Percentiles rank a stretch among this genome's conserved stretches.
Evolutionary conservation across 768 basidiomycete genomes (phyloP).

Genomic region (Leccinum variicolor): DNA sequence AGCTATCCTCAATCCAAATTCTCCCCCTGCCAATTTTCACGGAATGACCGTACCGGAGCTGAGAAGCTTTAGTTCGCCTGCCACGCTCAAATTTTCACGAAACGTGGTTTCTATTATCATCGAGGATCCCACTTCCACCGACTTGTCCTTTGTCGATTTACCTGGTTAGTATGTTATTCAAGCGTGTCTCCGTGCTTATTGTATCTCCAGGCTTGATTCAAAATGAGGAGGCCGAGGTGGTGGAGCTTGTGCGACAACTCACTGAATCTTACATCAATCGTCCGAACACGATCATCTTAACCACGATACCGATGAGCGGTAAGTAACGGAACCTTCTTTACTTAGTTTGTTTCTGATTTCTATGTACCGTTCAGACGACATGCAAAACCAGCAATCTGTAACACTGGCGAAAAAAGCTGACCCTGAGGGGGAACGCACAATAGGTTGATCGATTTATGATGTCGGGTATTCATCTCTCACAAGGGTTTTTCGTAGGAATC

Average conservation of each 20-base stretch:
- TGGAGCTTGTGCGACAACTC: constrained; percentile 46
- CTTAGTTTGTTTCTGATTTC: not conserved
- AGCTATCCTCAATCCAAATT: constrained; percentile 37
- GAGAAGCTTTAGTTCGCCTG: constrained; percentile 20
- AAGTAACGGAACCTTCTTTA: not conserved
- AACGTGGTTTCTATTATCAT: constrained; percentile 49
- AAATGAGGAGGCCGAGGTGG: constrained; percentile 40
- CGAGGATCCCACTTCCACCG: constrained; percentile 41
- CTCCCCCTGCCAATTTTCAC: constrained; percentile 17
- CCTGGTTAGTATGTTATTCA: constrained; percentile 37
- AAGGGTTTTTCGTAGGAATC: constrained; percentile 41
- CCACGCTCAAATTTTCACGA: constrained; percentile 40
- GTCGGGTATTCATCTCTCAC: not conserved
- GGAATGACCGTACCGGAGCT: constrained; percentile 25
- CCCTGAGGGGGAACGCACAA: constrained; percentile 53
- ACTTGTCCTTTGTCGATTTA: constrained; percentile 52
- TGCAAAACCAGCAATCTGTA: constrained; percentile 61
- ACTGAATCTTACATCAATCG: constrained; percentile 45
- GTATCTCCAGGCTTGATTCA: constrained; percentile 50
- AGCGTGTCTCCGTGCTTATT: constrained; percentile 1
- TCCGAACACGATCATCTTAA: constrained; percentile 58
- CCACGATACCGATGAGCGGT: constrained; percentile 68
- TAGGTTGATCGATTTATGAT: constrained; percentile 40
- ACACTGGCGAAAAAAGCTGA: constrained; percentile 52
- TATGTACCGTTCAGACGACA: constrained; percentile 48